Conservation (phyloP, 78 protist species). For the Emiliania huxleyi region DNA sequence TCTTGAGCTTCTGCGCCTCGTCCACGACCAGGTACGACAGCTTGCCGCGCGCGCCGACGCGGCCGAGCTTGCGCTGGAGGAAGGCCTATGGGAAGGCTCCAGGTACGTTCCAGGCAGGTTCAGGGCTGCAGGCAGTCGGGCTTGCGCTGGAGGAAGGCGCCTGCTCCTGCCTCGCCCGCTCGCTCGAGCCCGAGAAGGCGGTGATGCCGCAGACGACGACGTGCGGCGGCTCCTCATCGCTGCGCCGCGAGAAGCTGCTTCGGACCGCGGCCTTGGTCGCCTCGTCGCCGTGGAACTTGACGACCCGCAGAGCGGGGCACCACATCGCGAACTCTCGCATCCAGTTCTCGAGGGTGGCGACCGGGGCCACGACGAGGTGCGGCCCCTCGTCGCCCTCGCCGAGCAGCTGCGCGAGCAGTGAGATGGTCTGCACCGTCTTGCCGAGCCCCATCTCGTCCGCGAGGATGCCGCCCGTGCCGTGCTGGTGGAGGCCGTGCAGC, state of each 20-base stretch:
- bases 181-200: neutral
- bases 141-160: neutral
- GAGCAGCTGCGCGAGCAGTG: neutral
- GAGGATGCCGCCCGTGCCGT: neutral
- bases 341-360: conserved; percentile 71
- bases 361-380: conserved; percentile 66
- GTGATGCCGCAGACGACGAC: neutral
- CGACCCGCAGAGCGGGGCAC: neutral
- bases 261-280: neutral
- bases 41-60: neutral
- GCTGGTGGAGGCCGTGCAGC: neutral
- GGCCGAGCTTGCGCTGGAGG: neutral
- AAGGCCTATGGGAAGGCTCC: too few relatives aligned
- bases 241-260: neutral
- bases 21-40: neutral
- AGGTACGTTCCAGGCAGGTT: too few relatives aligned
- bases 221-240: neutral
- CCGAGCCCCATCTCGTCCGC: neutral
- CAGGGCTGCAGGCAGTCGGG: too few relatives aligned
- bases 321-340: neutral
- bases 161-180: neutral
- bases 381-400: conserved; percentile 46
- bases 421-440: neutral
- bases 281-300: neutral
- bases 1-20: neutral